These are phyloP conservation scores for Diaporthe ilicicola DNA, from an alignment of 2,329 filamentous ascomycete genomes.

Conservation along the genomic window DNA sequence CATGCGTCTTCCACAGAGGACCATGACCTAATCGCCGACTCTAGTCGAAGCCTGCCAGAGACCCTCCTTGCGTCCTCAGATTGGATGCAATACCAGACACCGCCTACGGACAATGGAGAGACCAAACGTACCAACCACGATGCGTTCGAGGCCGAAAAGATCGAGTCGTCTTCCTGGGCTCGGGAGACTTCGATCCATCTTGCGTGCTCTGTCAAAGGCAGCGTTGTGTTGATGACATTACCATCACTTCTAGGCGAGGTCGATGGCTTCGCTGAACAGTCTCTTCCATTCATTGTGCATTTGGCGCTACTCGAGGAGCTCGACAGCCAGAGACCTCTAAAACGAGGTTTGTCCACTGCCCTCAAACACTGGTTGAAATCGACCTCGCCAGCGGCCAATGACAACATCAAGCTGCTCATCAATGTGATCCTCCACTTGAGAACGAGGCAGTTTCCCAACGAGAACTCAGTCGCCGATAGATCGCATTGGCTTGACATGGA, in stretches of 20 bases:
- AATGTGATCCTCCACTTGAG: constrained; percentile 88
- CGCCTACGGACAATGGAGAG: constrained; percentile 59
- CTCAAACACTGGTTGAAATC: constrained; percentile 70
- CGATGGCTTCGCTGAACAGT: constrained; percentile 73
- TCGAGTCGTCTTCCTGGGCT: constrained; percentile 66
- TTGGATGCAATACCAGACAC: constrained; percentile 64
- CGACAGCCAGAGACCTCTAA: constrained; percentile 67
- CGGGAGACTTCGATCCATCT: constrained; percentile 69
- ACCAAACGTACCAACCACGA: constrained; percentile 40
- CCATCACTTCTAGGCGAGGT: constrained; percentile 71
- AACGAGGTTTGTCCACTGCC: constrained; percentile 70
- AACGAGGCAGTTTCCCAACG: constrained; percentile 77
- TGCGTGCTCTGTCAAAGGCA: constrained; percentile 64
- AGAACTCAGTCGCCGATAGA: constrained; percentile 81
- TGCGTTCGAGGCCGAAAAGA: constrained; percentile 47
- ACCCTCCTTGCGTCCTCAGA: constrained; percentile 62
- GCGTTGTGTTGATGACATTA: constrained; percentile 75
- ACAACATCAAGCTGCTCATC: constrained; percentile 77
- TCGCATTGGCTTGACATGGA: constrained; percentile 88
- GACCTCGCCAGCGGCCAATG: constrained; percentile 54
- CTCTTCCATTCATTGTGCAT: constrained; percentile 88
- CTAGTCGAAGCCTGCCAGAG: constrained; percentile 60
- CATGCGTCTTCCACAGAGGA: constrained; percentile 58
- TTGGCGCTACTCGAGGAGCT: constrained; percentile 76
- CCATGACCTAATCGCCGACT: constrained; percentile 57